Base-by-base conservation (phyloP, 768 basidiomycete species). In the Naganishia onofrii region DNA sequence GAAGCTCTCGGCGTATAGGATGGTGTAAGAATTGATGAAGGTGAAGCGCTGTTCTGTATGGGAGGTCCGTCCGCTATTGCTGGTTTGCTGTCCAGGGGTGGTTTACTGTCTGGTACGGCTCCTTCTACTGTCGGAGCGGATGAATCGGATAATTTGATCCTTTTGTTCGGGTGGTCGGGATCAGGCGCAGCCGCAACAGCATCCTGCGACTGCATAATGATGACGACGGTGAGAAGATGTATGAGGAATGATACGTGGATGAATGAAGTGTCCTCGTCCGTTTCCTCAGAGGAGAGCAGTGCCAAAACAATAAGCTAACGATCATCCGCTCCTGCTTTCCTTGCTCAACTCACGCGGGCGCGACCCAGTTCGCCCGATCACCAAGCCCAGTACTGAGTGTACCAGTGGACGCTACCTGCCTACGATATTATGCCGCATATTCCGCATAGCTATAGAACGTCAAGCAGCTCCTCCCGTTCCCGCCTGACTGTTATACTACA, bases 251-350 rank as follows among this genome's bases (percentile, higher is more conserved):
- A 42, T 34, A 7, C n/a, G 2, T 3, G 57, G 23, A 51, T 51
- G 34, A 58, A 38, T 34, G 21, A 34, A 38, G 34, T 56, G 19
- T 55, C 4, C 19, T 17, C 53, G 53, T 55, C 54, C 54, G 19
- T 29, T 29, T 7, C 54, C 7, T 15, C 15, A 29, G n/a, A 9
- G 8, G 5, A 23, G 52, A 23, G 52, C 17, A 29, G 19, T 19
- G 32, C 57, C 31, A 58, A 31, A 63, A 63, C 54, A 55, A 34
- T 55, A 55, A 63, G 60, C 60, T 44, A 63, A 63, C 26, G 54
- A 19, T 55, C 19, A 51, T 26, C 23, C 60, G n/a, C 57, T 58
- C 57, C 8, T 23, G 31, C 57, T 58, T 58, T 23, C 57, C 34
- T 32, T 31, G 6, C 32, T 12, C 34, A 36, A 23, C 57, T 1